Evolutionary conservation across 176 grass and related monocot genomes (phyloP).

Genomic region (Guadua angustifolia): DNA sequence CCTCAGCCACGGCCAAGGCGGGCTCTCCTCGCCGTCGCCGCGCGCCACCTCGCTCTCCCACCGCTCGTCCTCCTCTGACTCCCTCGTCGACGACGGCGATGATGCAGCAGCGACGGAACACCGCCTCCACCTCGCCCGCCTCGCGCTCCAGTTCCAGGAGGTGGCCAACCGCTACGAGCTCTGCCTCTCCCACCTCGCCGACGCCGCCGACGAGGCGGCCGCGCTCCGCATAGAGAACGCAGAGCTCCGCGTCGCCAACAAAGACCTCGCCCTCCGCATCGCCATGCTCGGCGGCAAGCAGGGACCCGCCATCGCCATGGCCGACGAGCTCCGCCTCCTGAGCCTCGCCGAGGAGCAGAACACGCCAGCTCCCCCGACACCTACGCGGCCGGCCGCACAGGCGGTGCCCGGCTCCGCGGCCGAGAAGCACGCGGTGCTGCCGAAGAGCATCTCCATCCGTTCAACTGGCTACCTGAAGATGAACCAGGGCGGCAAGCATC

Average conservation of each 20-base stretch:
- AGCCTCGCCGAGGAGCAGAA: conserved; percentile 28
- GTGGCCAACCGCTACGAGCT: conserved; percentile 62
- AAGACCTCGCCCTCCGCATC: conserved; percentile 49
- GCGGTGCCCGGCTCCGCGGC: conserved; percentile 26
- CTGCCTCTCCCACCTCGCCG: conserved; percentile 78
- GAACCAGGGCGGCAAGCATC: conserved; percentile 44
- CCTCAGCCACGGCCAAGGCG: conserved; percentile 25
- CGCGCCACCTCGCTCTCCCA: conserved; percentile 53
- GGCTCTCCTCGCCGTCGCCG: conserved; percentile 11
- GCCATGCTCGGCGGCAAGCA: conserved; percentile 41
- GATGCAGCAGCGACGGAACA: conserved; percentile 38
- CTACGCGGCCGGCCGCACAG: conserved; percentile 31
- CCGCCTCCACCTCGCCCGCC: conserved; percentile 58
- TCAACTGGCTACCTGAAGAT: conserved; percentile 74
- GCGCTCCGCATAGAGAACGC: conserved; percentile 64
- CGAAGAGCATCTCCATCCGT: conserved; percentile 87
- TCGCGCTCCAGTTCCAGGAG: conserved; percentile 77
- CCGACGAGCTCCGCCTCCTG: conserved; percentile 52
- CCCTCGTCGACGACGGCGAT: conserved; percentile 44
- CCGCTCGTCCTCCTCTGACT: conserved; percentile 48
- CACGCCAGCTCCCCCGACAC: conserved; percentile 9
- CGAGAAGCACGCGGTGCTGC: conserved; percentile 53
- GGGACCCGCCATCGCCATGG: conserved; percentile 32
- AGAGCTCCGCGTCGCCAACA: conserved; percentile 61
- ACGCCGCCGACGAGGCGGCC: conserved; percentile 62